phyloP scores from a whole-genome alignment of 805 yeast species.

The Maudiozyma barnettii region DNA sequence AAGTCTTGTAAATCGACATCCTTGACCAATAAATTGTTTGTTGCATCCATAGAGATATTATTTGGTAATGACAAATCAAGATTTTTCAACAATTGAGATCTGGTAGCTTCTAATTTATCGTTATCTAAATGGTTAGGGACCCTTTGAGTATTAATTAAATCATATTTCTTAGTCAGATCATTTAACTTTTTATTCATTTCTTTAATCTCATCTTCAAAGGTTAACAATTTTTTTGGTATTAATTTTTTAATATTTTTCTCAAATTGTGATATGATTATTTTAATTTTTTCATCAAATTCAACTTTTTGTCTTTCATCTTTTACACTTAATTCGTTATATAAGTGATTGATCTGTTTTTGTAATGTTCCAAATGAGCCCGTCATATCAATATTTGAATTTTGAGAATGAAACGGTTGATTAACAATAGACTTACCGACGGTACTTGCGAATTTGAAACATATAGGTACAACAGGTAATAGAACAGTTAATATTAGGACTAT shows the following conservation, averaged over 20 bases:
- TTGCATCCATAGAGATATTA: conserved; percentile 25
- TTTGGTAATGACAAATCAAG: conserved; percentile 14
- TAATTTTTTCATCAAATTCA: conserved; percentile 24
- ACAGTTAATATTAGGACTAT: conserved; percentile 5
- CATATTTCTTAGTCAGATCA: background rate
- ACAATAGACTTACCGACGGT: background rate
- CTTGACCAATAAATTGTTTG: conserved; percentile 3
- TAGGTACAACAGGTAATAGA: conserved; percentile 1
- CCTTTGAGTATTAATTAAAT: background rate
- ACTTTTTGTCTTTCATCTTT: conserved; percentile 17
- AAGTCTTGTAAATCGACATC: background rate
- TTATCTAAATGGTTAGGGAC: background rate
- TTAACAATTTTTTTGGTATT: conserved; percentile 20
- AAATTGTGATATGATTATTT: conserved; percentile 23
- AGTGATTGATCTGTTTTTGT: conserved; percentile 24
- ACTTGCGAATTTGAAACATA: background rate
- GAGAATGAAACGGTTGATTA: background rate
- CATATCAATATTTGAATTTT: background rate
- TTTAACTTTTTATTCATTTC: conserved; percentile 12
- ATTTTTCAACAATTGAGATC: conserved; percentile 13
- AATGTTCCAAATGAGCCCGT: conserved; percentile 7
- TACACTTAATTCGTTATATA: conserved; percentile 20
- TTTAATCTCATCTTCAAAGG: conserved; percentile 17
- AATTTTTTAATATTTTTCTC: conserved; percentile 25
- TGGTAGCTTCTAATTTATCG: background rate